Conservation (phyloP, 495 filamentous ascomycete genomes). For the Penicillium flavigenum region DNA sequence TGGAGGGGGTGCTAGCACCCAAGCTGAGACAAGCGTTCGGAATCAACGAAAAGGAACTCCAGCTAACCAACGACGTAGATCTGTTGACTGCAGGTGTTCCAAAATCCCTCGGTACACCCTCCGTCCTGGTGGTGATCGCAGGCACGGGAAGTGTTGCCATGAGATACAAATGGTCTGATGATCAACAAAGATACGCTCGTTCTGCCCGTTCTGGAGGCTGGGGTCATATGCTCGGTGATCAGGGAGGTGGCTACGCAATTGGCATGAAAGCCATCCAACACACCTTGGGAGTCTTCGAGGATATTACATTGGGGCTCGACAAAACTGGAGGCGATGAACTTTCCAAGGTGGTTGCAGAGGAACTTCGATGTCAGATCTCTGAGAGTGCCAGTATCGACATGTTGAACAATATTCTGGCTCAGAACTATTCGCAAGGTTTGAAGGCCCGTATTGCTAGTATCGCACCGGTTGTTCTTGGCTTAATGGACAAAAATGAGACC, state of each 20-base stretch:
- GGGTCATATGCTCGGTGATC: constrained; percentile 40
- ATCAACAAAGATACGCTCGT: constrained; percentile 17
- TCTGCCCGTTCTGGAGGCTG: constrained; percentile 38
- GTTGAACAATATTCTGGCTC: constrained; percentile 24
- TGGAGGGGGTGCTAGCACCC: constrained; percentile 17
- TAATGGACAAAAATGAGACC: constrained; percentile 6
- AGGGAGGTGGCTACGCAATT: constrained; percentile 39
- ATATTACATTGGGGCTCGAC: constrained; percentile 16
- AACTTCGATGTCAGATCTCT: constrained; percentile 10
- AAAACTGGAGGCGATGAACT: constrained; percentile 9
- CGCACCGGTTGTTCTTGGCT: constrained; percentile 22
- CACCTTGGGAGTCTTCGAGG: constrained; percentile 26
- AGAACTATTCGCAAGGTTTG: constrained; percentile 6
- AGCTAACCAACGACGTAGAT: constrained; percentile 34
- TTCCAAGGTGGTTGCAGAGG: constrained; percentile 18
- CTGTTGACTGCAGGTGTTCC: constrained; percentile 26
- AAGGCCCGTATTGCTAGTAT: constrained; percentile 29
- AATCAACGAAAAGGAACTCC: constrained; percentile 16
- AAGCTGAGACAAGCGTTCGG: constrained; percentile 22
- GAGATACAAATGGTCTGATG: constrained; percentile 23
- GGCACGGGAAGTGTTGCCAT: constrained; percentile 38
- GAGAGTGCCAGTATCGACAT: constrained; percentile 18
- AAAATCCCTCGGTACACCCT: constrained; percentile 10
- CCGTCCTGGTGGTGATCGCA: constrained; percentile 35
- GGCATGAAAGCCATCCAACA: constrained; percentile 32